These are phyloP conservation scores for Suillus plorans DNA, from an alignment of 768 basidiomycete species.

Conservation along the genomic window DNA sequence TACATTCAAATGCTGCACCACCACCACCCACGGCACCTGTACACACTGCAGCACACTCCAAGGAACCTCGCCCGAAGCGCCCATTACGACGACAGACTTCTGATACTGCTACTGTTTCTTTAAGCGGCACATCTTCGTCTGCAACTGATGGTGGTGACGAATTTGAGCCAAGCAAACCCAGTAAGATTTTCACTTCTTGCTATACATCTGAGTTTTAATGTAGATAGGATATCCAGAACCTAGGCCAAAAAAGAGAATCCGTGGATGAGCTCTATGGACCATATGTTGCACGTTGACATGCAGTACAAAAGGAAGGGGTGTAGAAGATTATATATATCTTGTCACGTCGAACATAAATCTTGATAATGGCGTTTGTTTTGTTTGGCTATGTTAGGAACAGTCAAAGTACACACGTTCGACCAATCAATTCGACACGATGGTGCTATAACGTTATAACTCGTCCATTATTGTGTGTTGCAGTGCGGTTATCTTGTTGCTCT, in stretches of 20 bases:
- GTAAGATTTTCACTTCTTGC: conserved; percentile 17
- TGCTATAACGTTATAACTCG: neutral
- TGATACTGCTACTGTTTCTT: conserved; percentile 30
- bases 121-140: conserved; percentile 32
- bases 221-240: neutral
- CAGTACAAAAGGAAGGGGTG: neutral
- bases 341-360: neutral
- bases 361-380: neutral
- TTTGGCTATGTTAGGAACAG: neutral
- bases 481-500: neutral
- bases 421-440: neutral
- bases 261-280: neutral
- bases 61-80: conserved; percentile 30
- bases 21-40: conserved; percentile 21
- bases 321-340: conserved; percentile 2
- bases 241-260: neutral
- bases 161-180: conserved; percentile 24
- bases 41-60: conserved; percentile 18
- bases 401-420: neutral
- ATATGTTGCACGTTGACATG: neutral
- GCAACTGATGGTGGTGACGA: conserved; percentile 29
- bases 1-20: conserved; percentile 21
- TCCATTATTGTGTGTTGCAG: neutral
- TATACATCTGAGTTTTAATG: neutral
- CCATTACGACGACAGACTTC: conserved; percentile 20